Conservation (phyloP, 2,329 filamentous ascomycete species). For the Aspergillus caelatus region DNA sequence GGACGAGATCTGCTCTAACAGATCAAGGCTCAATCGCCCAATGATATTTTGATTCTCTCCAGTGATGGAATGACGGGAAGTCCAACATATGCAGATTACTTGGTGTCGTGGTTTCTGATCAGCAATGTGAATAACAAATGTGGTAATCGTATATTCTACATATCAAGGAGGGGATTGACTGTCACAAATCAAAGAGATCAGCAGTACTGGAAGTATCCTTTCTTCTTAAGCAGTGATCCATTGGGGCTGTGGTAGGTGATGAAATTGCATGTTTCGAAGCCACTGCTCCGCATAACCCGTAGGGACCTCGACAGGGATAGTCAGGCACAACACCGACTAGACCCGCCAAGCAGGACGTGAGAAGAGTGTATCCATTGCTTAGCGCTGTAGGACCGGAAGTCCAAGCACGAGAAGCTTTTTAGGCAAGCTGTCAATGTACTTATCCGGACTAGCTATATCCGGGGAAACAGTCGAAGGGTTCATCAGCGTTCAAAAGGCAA, state of each 20-base stretch:
- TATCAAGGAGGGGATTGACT: background rate
- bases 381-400: background rate
- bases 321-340: background rate
- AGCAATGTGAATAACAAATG: background rate
- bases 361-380: background rate
- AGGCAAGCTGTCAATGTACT: background rate
- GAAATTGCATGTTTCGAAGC: too few species aligned
- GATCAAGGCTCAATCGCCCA: background rate
- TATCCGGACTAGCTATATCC: background rate
- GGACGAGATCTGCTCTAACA: too few species aligned
- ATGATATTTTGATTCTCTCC: background rate
- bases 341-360: background rate
- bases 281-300: too few species aligned
- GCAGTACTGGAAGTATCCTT: background rate
- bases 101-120: background rate
- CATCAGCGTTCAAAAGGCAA: background rate
- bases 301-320: background rate
- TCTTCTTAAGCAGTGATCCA: background rate
- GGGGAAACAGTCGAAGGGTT: background rate
- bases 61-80: background rate
- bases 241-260: too few species aligned
- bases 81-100: background rate
- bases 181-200: background rate
- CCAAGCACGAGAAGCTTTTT: background rate
- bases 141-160: background rate